These are phyloP conservation scores for Parmales sp. DNA, from an alignment of 108 stramenopile genomes.

Conservation along the genomic window DNA sequence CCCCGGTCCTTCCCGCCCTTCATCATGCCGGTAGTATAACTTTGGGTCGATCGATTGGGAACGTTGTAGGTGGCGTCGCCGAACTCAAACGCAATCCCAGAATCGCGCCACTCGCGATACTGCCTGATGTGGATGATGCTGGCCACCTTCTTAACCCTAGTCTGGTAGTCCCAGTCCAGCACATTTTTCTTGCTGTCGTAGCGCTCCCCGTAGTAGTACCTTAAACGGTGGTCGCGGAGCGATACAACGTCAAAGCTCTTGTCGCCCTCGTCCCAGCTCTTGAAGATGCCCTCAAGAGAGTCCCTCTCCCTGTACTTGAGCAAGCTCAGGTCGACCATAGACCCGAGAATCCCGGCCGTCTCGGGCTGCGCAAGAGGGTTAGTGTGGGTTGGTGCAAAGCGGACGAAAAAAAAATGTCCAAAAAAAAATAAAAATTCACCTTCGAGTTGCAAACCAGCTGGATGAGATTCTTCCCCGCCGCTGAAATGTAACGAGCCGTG, in stretches of 20 bases:
- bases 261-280: background rate
- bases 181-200: conserved; percentile 44
- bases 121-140: conserved; percentile 56
- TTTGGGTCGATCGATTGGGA: conserved; percentile 42
- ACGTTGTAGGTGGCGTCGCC: conserved; percentile 46
- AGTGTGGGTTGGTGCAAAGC: too few relatives aligned
- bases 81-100: conserved; percentile 60
- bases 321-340: conserved; percentile 33
- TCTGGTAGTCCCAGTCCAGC: conserved; percentile 54
- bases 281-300: conserved; percentile 18
- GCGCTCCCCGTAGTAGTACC: conserved; percentile 39
- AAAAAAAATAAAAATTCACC: background rate
- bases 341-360: background rate
- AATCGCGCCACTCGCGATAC: conserved; percentile 49
- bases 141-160: conserved; percentile 32
- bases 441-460: conserved; percentile 11
- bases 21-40: conserved; percentile 31
- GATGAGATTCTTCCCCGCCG: conserved; percentile 18
- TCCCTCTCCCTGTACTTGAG: conserved; percentile 39
- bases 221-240: conserved; percentile 33
- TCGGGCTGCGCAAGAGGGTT: too few relatives aligned
- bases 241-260: conserved; percentile 19
- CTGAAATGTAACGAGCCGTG: conserved; percentile 36
- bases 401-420: conserved; percentile 9
- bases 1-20: conserved; percentile 33